Evolutionary conservation across 345 rosid species (phyloP).

Genomic region (Eucalyptus urophylla): DNA sequence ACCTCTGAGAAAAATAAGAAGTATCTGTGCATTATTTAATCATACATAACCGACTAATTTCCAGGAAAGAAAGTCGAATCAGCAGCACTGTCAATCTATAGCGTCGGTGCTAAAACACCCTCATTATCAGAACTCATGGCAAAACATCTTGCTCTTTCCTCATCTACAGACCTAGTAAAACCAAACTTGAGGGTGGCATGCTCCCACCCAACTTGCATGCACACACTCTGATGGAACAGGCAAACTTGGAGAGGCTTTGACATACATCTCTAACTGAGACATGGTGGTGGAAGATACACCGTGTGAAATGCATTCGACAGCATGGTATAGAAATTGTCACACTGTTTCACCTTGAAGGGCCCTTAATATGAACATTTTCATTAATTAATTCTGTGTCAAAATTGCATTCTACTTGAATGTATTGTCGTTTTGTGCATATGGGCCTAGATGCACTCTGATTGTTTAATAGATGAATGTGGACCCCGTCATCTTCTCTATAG

Average conservation of each 20-base stretch:
- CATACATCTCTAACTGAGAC: not conserved
- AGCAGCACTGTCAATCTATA: not conserved
- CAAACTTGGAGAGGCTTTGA: not conserved
- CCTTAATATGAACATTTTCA: not conserved
- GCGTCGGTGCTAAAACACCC: not conserved
- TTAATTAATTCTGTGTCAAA: not conserved
- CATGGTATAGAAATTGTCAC: not conserved
- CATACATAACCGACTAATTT: not conserved
- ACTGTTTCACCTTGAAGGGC: not conserved
- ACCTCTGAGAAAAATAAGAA: not conserved
- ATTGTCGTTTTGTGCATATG: not conserved
- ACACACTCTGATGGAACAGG: not conserved
- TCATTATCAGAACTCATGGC: not conserved
- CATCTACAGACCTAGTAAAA: not conserved
- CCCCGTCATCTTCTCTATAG: not conserved
- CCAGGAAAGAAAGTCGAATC: not conserved
- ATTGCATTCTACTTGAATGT: not conserved
- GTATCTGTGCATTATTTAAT: not conserved
- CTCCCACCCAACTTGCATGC: not conserved
- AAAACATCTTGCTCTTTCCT: not conserved
- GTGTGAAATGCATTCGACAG: not conserved
- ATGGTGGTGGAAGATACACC: not conserved
- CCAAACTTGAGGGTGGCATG: not conserved
- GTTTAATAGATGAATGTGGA: not conserved
- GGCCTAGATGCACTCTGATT: not conserved